Percentiles rank a stretch among this genome's conserved stretches.
Conservation (phyloP, 2,329 filamentous ascomycete species). For the Trichophyton schoenleinii region DNA sequence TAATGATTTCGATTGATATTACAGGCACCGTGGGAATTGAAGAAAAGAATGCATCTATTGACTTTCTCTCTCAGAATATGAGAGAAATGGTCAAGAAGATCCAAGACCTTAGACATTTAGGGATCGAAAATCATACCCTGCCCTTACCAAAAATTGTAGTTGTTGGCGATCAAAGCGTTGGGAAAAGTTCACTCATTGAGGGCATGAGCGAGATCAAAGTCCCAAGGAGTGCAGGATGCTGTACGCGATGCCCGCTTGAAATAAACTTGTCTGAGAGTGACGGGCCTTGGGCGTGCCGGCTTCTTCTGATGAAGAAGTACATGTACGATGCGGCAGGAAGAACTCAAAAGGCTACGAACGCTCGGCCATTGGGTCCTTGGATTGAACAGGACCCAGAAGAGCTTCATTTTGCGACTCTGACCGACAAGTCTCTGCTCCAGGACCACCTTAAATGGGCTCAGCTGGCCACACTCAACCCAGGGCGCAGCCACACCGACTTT, state of each 20-base stretch:
- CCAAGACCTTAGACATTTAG: constrained; percentile 54
- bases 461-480: constrained; percentile 60
- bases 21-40: constrained; percentile 8
- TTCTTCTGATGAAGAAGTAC: constrained; percentile 57
- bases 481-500: constrained; percentile 40
- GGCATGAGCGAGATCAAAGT: constrained; percentile 56
- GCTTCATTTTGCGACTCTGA: constrained; percentile 51
- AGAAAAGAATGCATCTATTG: constrained; percentile 16
- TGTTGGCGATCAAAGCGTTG: constrained; percentile 72
- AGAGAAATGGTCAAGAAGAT: constrained; percentile 29
- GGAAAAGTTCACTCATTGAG: constrained; percentile 59
- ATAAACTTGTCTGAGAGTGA: constrained; percentile 54
- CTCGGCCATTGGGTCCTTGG: constrained; percentile 56
- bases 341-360: constrained; percentile 37
- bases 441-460: constrained; percentile 62
- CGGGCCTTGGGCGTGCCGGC: constrained; percentile 50
- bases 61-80: constrained; percentile 23
- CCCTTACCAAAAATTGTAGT: constrained; percentile 68
- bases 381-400: constrained; percentile 34
- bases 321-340: constrained; percentile 32
- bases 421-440: constrained; percentile 51
- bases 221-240: constrained; percentile 57
- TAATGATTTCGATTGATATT: not conserved
- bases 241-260: constrained; percentile 68
- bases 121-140: constrained; percentile 54